Evolutionary conservation across 2,329 filamentous ascomycete genomes (phyloP).

Genomic region (Trichocomaceae sp.): DNA sequence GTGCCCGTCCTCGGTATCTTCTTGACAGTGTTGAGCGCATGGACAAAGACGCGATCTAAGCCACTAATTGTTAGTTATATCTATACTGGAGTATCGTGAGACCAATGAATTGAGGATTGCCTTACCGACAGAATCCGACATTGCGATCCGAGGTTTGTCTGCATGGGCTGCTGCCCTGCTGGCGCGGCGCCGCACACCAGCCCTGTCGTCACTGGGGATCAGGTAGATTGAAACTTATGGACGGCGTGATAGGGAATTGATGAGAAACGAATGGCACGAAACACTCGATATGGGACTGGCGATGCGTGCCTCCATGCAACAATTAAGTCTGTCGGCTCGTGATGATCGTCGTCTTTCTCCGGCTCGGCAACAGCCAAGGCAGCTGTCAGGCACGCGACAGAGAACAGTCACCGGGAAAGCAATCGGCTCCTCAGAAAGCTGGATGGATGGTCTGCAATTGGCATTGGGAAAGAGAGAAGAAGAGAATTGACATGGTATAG

Average conservation of each 20-base stretch:
- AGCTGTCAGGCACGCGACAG: slow-evolving; percentile 3
- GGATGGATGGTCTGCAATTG: not conserved
- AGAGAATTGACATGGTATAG: not conserved
- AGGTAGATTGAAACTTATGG: too few relatives aligned
- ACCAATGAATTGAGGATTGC: too few relatives aligned
- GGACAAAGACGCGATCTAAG: slow-evolving; percentile 92
- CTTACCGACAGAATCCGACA: slow-evolving; percentile 44
- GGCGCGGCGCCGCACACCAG: slow-evolving; percentile 14
- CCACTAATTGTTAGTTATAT: not conserved
- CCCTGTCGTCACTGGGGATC: not conserved
- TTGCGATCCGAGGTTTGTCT: slow-evolving; percentile 27
- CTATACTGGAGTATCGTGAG: too few relatives aligned
- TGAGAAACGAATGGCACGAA: not conserved
- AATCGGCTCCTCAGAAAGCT: not conserved
- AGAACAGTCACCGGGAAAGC: not conserved
- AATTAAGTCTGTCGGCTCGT: not conserved
- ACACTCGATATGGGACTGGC: too few relatives aligned
- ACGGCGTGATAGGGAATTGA: not conserved
- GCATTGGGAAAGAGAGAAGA: not conserved
- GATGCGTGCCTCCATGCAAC: too few relatives aligned
- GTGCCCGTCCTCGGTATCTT: slow-evolving; percentile 92
- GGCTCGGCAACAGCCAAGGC: not conserved
- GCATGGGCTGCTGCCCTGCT: slow-evolving; percentile 31
- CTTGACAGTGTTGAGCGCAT: slow-evolving; percentile 97
- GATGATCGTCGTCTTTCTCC: not conserved